These are phyloP conservation scores for Hanseniaspora sp. DNA, from an alignment of 1,139 yeast genomes.

Conservation along the genomic window DNA sequence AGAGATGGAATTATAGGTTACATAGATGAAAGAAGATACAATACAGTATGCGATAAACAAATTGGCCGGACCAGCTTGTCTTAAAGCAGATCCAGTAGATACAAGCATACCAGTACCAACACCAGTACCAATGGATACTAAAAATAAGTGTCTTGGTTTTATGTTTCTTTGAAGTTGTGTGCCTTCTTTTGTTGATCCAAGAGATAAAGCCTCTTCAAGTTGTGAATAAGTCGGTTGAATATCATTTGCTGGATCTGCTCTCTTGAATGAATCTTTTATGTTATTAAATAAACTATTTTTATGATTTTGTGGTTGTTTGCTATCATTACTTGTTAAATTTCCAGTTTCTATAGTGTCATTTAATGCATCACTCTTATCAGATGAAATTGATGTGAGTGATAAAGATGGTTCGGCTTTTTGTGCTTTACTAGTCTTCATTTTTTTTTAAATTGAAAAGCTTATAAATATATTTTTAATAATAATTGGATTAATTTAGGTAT, in stretches of 20 bases:
- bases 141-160: slow-evolving; percentile 42
- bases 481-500: too few species aligned
- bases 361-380: too few species aligned
- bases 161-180: slow-evolving; percentile 37
- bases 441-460: too few species aligned
- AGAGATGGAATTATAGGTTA: slow-evolving; percentile 69
- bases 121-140: slow-evolving; percentile 75
- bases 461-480: too few species aligned
- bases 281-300: slow-evolving; percentile 16
- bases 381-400: too few species aligned
- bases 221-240: slow-evolving; percentile 14
- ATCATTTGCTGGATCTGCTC: slow-evolving; percentile 19
- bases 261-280: slow-evolving; percentile 24
- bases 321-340: too few species aligned
- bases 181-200: slow-evolving; percentile 14
- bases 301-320: too few species aligned
- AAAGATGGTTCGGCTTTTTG: too few species aligned
- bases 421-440: too few species aligned
- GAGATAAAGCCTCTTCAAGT: slow-evolving; percentile 20
- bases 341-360: too few species aligned
- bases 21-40: slow-evolving; percentile 56
- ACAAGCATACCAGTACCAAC: slow-evolving; percentile 71
- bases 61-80: slow-evolving; percentile 69
- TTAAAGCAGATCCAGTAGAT: slow-evolving; percentile 59
- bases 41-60: slow-evolving; percentile 56